These are phyloP conservation scores for Scutellaria baicalensis DNA, from an alignment of 257 asterid species.

Conservation along the genomic window DNA sequence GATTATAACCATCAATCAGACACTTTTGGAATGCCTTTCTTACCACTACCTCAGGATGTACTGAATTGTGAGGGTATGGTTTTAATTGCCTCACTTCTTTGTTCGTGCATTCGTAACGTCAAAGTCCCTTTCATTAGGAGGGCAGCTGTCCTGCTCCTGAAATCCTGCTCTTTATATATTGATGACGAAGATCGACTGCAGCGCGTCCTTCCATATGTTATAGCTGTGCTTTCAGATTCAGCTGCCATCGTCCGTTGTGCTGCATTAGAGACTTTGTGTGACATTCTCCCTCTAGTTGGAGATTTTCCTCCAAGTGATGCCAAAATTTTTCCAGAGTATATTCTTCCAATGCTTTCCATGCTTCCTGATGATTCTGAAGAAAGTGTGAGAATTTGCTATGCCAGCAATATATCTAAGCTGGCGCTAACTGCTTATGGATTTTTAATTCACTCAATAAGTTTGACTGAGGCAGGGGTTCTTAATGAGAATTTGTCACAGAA, in stretches of 20 bases:
- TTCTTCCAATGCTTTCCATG: conserved; percentile 98
- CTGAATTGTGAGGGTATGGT: conserved; percentile 99
- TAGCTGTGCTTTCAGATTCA: conserved; percentile 92
- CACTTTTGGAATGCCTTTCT: conserved; percentile 86
- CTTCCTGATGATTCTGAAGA: conserved; percentile 99
- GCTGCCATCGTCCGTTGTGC: conserved; percentile 99
- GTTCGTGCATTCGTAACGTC: conserved; percentile 94
- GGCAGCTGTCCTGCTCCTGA: conserved; percentile 84
- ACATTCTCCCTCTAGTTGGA: conserved; percentile 90
- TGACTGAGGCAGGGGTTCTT: conserved; percentile 97
- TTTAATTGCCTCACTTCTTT: conserved; percentile 88
- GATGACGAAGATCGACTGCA: conserved; percentile 96
- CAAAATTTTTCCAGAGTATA: conserved; percentile 96
- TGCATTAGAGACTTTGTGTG: conserved; percentile 89
- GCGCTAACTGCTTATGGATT: conserved; percentile 96
- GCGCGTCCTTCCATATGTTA: conserved; percentile 93
- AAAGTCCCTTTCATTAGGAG: conserved; percentile 92
- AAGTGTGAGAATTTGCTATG: conserved; percentile 97
- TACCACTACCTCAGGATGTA: conserved; percentile 81
- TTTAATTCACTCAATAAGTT: conserved; percentile 87
- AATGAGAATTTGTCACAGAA: conserved; percentile 63
- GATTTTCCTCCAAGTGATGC: conserved; percentile 99
- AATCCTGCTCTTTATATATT: conserved; percentile 86
- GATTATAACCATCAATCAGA: conserved; percentile 87
- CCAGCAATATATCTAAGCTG: conserved; percentile 87